Conservation (phyloP, 371 early-diverging fungal genomes). For the Mucor plumbeus region DNA sequence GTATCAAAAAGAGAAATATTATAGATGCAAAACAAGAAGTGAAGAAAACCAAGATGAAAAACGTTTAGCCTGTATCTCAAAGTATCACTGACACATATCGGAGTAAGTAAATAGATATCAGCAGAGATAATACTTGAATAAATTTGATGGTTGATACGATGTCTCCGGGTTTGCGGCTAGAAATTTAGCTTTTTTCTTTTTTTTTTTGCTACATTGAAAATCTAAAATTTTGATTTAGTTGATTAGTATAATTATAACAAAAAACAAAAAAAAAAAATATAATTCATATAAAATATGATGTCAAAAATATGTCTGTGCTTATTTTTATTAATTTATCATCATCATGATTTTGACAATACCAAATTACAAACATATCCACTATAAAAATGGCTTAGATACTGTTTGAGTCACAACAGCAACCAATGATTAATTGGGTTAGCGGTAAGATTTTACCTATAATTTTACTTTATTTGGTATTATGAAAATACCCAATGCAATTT, state of each 20-base stretch:
- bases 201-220: neutral
- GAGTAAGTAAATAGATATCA: conserved; percentile 3
- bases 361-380: neutral
- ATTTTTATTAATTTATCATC: neutral
- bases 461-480: neutral
- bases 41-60: neutral
- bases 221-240: no score
- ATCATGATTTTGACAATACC: neutral
- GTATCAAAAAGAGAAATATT: neutral
- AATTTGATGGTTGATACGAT: conserved; percentile 1
- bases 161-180: neutral
- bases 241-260: no score
- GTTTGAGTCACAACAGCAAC: neutral
- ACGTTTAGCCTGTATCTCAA: neutral
- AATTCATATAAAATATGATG: neutral
- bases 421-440: neutral
- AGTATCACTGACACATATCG: neutral
- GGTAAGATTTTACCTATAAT: neutral
- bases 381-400: neutral
- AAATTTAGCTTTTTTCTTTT: neutral
- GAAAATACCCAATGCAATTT: neutral
- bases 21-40: neutral
- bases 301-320: neutral
- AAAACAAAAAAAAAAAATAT: no score
- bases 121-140: neutral